A percentile compares a stretch with the other conserved stretches of the same genome.
Conservation (phyloP, 2,329 filamentous ascomycete species). For the Aspergillus ibericus region DNA sequence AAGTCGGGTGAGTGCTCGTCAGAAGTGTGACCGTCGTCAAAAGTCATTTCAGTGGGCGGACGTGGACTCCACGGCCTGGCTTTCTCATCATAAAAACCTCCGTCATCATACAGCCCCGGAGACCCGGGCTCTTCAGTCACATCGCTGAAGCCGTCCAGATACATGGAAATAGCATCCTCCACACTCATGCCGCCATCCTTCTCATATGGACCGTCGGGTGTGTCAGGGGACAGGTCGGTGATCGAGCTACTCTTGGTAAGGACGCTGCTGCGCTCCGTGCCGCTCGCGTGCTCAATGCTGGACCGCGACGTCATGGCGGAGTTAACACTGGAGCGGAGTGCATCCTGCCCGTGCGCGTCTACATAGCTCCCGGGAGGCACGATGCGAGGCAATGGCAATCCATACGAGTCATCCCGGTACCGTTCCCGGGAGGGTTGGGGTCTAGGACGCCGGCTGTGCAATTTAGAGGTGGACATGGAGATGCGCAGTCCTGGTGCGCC, state of each 20-base stretch:
- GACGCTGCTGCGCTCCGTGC: conserved; percentile 82
- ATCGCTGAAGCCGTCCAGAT: conserved; percentile 58
- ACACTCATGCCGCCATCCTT: conserved; percentile 56
- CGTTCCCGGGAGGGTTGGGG: conserved; percentile 27
- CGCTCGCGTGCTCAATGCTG: conserved; percentile 56
- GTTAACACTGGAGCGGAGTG: conserved; percentile 57
- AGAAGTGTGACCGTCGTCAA: conserved; percentile 27
- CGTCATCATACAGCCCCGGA: conserved; percentile 32
- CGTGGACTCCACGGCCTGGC: conserved; percentile 29
- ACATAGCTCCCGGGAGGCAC: conserved; percentile 16
- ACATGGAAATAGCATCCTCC: conserved; percentile 62
- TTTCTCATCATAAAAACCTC: conserved; percentile 27
- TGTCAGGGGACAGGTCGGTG: conserved; percentile 57
- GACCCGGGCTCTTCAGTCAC: conserved; percentile 39
- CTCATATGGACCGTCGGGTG: conserved; percentile 67
- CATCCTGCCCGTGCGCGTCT: conserved; percentile 32
- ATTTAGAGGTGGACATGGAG: conserved; percentile 39
- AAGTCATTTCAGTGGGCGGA: conserved; percentile 27
- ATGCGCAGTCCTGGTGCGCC: conserved; percentile 32
- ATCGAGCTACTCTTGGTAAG: conserved; percentile 76
- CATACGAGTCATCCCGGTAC: conserved; percentile 26
- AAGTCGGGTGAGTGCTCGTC: conserved; percentile 21
- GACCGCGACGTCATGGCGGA: conserved; percentile 62
- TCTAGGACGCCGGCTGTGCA: conserved; percentile 31
- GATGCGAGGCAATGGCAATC: conserved; percentile 32